Conservation (phyloP, 2,329 filamentous ascomycete species). For the Tolypocladium pustulatum region DNA sequence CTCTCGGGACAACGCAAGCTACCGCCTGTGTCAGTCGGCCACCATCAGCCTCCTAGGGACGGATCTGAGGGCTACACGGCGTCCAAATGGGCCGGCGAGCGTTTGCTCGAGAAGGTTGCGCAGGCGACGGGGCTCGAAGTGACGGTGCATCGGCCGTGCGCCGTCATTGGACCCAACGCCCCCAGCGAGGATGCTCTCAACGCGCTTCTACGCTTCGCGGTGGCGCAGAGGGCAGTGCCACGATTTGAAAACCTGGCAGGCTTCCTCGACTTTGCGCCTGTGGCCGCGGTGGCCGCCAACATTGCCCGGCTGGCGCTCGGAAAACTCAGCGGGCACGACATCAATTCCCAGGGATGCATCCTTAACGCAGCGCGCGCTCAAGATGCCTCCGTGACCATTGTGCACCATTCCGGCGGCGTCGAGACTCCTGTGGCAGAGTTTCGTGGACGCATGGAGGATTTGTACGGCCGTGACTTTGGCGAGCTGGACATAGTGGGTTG, state of each 20-base stretch:
- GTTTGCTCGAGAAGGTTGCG: slow-evolving; percentile 14
- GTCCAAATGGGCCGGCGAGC: slow-evolving; percentile 22
- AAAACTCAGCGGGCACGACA: background rate
- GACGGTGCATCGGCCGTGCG: slow-evolving; percentile 15
- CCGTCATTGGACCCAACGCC: slow-evolving; percentile 8
- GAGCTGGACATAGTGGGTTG: background rate
- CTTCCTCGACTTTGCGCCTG: background rate
- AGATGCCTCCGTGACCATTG: background rate
- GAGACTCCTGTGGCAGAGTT: background rate
- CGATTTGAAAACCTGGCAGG: background rate
- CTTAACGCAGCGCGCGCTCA: background rate
- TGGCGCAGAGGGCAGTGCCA: background rate
- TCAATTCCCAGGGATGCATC: background rate
- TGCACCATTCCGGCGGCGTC: background rate
- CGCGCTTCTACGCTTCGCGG: background rate
- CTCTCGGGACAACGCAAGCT: slow-evolving; percentile 1
- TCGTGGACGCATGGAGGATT: background rate
- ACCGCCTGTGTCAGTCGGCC: background rate
- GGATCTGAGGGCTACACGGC: slow-evolving; percentile 19
- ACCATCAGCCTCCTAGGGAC: slow-evolving; percentile 6
- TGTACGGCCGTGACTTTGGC: background rate
- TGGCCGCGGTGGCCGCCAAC: background rate
- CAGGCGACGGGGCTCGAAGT: slow-evolving; percentile 10
- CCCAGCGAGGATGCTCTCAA: slow-evolving; percentile 6
- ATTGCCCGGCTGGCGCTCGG: background rate